A percentile compares a stretch with the other conserved stretches of the same genome.
Conservation (phyloP, 257 asterid species). For the Sherardia arvensis region DNA sequence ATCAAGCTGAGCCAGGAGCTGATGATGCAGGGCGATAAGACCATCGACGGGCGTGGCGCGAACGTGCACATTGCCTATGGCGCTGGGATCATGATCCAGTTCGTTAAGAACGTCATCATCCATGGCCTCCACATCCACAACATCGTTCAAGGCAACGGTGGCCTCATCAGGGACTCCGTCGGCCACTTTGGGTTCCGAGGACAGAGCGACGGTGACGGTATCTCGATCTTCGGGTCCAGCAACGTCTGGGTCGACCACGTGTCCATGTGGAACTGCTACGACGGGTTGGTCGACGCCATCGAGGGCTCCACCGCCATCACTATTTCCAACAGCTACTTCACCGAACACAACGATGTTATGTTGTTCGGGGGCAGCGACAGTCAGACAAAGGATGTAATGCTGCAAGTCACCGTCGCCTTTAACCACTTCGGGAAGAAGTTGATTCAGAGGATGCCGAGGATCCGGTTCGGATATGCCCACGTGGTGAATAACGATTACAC, state of each 20-base stretch:
- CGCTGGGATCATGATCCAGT: too few relatives aligned
- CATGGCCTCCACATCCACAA: too few relatives aligned
- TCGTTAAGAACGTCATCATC: too few relatives aligned
- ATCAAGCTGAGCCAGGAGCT: slow-evolving; percentile 55
- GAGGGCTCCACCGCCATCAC: slow-evolving; percentile 65
- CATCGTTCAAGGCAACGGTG: slow-evolving; percentile 39
- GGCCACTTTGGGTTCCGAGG: slow-evolving; percentile 52
- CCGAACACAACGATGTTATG: slow-evolving; percentile 75
- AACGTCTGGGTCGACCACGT: slow-evolving; percentile 84
- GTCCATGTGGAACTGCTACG: slow-evolving; percentile 50
- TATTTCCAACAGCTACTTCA: slow-evolving; percentile 78
- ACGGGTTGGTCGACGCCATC: slow-evolving; percentile 62
- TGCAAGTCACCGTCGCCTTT: slow-evolving; percentile 82
- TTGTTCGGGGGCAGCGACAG: too few relatives aligned
- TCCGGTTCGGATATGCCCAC: slow-evolving; percentile 64
- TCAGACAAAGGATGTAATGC: slow-evolving; percentile 30
- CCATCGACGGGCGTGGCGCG: slow-evolving; percentile 79
- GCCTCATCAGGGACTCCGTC: slow-evolving; percentile 39
- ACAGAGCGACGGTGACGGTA: slow-evolving; percentile 69
- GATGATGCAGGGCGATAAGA: slow-evolving; percentile 54
- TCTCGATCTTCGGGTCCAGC: too few relatives aligned
- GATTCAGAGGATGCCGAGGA: slow-evolving; percentile 86
- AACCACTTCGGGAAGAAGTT: slow-evolving; percentile 84
- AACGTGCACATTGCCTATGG: slow-evolving; percentile 48
- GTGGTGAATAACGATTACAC: slow-evolving; percentile 90